Conservation (phyloP, 208 protist species). For the Vickermania spadyakhi region DNA sequence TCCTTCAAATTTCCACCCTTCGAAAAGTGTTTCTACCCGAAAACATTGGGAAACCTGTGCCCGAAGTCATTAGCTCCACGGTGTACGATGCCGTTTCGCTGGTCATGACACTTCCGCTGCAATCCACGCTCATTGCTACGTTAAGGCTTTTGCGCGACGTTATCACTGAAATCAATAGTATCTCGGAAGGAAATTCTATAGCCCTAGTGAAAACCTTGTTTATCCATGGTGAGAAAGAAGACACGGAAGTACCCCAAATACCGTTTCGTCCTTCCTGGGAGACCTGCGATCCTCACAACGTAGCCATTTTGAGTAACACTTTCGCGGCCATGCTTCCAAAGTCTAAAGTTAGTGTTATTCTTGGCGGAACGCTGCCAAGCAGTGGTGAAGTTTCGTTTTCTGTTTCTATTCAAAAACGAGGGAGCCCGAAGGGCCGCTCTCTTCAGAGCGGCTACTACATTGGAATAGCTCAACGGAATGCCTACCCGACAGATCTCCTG, state of each 20-base stretch:
- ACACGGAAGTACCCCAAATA: conserved; percentile 19
- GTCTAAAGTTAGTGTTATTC: conserved; percentile 76
- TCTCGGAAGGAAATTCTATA: conserved; percentile 25
- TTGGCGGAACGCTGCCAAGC: conserved; percentile 72
- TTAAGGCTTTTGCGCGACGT: conserved; percentile 76
- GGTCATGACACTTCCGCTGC: conserved; percentile 76
- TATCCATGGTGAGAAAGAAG: conserved; percentile 37
- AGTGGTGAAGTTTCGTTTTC: conserved; percentile 77
- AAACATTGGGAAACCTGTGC: conserved; percentile 11
- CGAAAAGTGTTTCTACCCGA: conserved; percentile 38
- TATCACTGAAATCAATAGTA: conserved; percentile 50
- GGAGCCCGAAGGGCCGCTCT: conserved; percentile 79
- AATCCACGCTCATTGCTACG: conserved; percentile 72
- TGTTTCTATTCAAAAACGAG: conserved; percentile 65
- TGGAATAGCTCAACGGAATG: conserved; percentile 54
- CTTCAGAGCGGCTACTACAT: conserved; percentile 88
- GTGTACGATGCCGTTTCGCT: conserved; percentile 73
- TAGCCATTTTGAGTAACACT: conserved; percentile 66
- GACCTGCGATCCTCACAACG: conserved; percentile 68
- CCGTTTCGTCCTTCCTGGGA: conserved; percentile 69
- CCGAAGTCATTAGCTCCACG: conserved; percentile 30
- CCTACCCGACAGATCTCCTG: conserved; percentile 61
- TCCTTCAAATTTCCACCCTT: conserved; percentile 70
- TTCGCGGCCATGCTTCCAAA: conserved; percentile 70
- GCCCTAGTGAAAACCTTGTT: conserved; percentile 72